Base-by-base conservation (phyloP, 495 filamentous ascomycete species). In the Aspergillus egyptiacus region DNA sequence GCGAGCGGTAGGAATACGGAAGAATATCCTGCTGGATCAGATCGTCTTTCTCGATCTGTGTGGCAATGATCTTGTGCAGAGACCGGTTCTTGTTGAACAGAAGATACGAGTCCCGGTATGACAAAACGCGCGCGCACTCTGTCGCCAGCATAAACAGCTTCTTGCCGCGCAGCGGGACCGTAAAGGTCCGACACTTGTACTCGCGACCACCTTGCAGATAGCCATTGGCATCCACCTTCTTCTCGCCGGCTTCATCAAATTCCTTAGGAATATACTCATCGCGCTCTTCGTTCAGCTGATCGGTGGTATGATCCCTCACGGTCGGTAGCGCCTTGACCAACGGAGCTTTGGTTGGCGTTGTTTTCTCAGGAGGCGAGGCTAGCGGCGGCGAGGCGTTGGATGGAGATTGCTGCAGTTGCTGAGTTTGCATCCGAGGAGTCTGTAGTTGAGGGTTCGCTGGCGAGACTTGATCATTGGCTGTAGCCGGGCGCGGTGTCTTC, bases 51-150 rank as follows among this genome's bases (percentile, higher is more conserved):
- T 99, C 93, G 5, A 83, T 70, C 67, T 99, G 93, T 14, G 83
- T 91, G 20, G 94, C 93, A 56, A 99, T 99, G 59, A 99, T 99
- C 72, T 97, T 99, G 76, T 82, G 91, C 15, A 99, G 75, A 1
- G 94, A 97, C 49, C 91, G 74, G 59, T 99, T 99, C 70, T 99
- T 99, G 78, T 99, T 99, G 74, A 99, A 99, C 11, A 99, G 73
- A 37, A 99, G 70, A 65, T 99, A 99, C 13, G 94, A 99, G 64
- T 99, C 93, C 47, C 93, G 81, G 63, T 99, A 99, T 20, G 88
- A 88, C 20, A 99, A 73, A 5, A 96, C 91, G 41, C 93, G 79
- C 8, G 94, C 93, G 64, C 94, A 99, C 70, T 99, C 93, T 28
- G 93, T 99, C 35, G 93, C 93, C 33, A 97, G 79, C 93, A 99